These are phyloP conservation scores for Phytopythium vexans DNA, from an alignment of 352 stramenopile species.

Conservation along the genomic window DNA sequence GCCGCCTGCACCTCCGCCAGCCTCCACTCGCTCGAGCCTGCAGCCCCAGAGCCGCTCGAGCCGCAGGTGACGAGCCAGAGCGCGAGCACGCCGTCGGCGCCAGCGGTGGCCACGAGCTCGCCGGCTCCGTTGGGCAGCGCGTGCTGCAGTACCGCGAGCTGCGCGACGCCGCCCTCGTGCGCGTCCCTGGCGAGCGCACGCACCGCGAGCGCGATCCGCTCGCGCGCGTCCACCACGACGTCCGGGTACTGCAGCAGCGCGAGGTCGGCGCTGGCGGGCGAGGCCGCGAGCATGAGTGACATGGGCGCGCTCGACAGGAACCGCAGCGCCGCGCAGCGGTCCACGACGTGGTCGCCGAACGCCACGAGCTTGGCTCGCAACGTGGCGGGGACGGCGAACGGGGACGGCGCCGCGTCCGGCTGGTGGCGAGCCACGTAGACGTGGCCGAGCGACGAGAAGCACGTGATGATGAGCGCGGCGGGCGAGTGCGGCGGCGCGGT, in stretches of 20 bases:
- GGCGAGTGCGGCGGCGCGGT: slow-evolving; percentile 29
- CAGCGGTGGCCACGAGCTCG: slow-evolving; percentile 62
- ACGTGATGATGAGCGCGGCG: slow-evolving; percentile 51
- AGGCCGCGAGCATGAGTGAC: slow-evolving; percentile 46
- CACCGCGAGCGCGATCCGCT: slow-evolving; percentile 40
- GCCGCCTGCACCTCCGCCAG: slow-evolving; percentile 60
- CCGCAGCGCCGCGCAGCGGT: slow-evolving; percentile 29
- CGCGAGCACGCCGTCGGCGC: slow-evolving; percentile 56
- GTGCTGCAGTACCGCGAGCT: slow-evolving; percentile 40
- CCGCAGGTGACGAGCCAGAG: slow-evolving; percentile 60
- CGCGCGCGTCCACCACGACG: slow-evolving; percentile 40
- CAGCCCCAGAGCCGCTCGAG: slow-evolving; percentile 5
- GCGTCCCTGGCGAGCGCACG: slow-evolving; percentile 53
- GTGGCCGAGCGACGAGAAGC: slow-evolving; percentile 40
- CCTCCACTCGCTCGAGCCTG: slow-evolving; percentile 20
- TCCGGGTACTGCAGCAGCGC: slow-evolving; percentile 56
- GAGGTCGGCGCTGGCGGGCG: slow-evolving; percentile 34
- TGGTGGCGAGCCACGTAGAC: slow-evolving; percentile 49
- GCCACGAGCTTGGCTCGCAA: slow-evolving; percentile 43
- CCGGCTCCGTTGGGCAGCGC: slow-evolving; percentile 33
- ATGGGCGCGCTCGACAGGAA: slow-evolving; percentile 46
- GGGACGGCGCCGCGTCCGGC: slow-evolving; percentile 12
- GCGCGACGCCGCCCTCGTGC: slow-evolving; percentile 52
- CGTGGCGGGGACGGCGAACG: slow-evolving; percentile 12
- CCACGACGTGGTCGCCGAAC: slow-evolving; percentile 36